phyloP scores from a whole-genome alignment of 192 early-diverging fungal genomes.

The Chytriomyces sp. region DNA sequence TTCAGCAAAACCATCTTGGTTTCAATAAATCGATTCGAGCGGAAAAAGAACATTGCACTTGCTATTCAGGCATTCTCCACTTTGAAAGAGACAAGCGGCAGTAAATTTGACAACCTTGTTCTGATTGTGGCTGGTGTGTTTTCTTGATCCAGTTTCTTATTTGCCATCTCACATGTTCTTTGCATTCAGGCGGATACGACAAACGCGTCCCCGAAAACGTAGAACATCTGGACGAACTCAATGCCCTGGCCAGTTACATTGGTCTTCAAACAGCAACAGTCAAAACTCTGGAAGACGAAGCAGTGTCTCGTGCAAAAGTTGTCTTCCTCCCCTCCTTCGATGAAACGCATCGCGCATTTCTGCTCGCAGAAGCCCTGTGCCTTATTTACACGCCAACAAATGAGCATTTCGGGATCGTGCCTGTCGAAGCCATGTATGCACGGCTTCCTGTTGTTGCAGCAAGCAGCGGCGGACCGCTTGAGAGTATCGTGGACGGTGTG shows the following conservation, averaged over 20 bases:
- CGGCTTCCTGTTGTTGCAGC: conserved; percentile 84
- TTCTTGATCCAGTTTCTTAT: neutral
- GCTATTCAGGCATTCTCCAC: conserved; percentile 77
- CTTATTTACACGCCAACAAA: conserved; percentile 90
- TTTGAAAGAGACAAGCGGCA: conserved; percentile 37
- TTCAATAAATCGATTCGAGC: conserved; percentile 97
- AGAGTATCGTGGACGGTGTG: conserved; percentile 71
- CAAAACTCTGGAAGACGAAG: conserved; percentile 32
- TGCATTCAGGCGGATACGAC: conserved; percentile 81
- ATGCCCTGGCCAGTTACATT: conserved; percentile 56
- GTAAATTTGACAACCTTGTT: conserved; percentile 48
- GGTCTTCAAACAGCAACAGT: conserved; percentile 56
- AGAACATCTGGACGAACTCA: conserved; percentile 76
- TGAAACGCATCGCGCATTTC: conserved; percentile 75
- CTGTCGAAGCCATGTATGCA: conserved; percentile 94
- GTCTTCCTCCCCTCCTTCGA: conserved; percentile 89
- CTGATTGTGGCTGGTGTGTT: conserved; percentile 78
- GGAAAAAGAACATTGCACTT: conserved; percentile 86
- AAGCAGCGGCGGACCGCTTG: conserved; percentile 85
- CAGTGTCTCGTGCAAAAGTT: conserved; percentile 54
- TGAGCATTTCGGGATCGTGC: conserved; percentile 98
- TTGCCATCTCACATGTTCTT: neutral
- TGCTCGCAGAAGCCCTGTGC: conserved; percentile 66
- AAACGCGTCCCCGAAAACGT: conserved; percentile 83
- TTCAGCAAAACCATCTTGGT: conserved; percentile 50